Evolutionary conservation across 306 rosid genomes (phyloP), one percentile per base, ranked within the genome.

Genomic region (Purshia tridentata): DNA sequence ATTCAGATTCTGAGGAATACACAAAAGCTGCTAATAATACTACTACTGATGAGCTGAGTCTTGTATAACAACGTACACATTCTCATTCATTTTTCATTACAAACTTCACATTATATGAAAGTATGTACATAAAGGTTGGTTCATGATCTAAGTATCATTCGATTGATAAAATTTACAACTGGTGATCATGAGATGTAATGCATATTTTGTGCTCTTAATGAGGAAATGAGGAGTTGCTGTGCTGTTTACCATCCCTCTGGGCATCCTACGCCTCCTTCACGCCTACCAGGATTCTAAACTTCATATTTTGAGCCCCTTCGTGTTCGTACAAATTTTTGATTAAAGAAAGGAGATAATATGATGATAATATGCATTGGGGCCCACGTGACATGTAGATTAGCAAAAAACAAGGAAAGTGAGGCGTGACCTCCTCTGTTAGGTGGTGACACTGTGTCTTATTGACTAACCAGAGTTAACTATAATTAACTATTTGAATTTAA

Each of bases 21-120:
- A 19, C 62, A 2, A 58, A 69, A 73, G 72, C 83, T 61, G 57
- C 85, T 80, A 88, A 83, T 80, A 88, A 83, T 29, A 29, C 35
- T 40, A 29, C 69, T 47, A 82, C 82, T n/a, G 98, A 94, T 75
- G 90, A 91, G 78, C 72, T 94, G 73, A 94, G 86, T 75, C 87
- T 94, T 47, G 96, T 94, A 61, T 93, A 76, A 80, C 41, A 41
- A 54, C n/a, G n/a, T n/a, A n/a, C n/a, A 52, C n/a, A 11, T 13
- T n/a, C 39, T 29, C 70, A 56, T 68, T 67, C 42, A 8, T 53
- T 56, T 13, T 9, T 6, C 61, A 50, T 64, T n/a, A 39, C 55
- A 74, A 37, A 76, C 50, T 46, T 16, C 14, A 56, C 0, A 39
- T 61, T 9, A 13, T 29, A 58, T 58, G 6, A 29, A 61, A 61